Evolutionary conservation across 345 rosid genomes (phyloP), one percentile per base, ranked within the genome.

Genomic region (Murraya paniculata): DNA sequence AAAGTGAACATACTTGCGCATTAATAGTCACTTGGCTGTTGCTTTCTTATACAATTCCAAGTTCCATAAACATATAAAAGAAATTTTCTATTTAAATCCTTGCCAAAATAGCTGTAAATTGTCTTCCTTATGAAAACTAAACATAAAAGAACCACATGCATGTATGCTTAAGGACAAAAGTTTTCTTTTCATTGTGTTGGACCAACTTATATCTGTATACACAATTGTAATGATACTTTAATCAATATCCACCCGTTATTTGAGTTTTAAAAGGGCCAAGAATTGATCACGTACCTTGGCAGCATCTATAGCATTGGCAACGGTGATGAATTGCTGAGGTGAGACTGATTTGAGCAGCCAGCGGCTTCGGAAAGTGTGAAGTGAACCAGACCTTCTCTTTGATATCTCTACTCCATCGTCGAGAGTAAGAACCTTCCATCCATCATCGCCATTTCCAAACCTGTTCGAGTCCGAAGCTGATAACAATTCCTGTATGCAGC

Each of bases 231-330:
- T 45, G 50, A 33, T 24, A 33, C 27, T 21, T 31, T 38, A 50
- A 71, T 33, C 38, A 76, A 57, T 65, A 9, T 55, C 39, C n/a
- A 33, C 58, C 69, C 68, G 45, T 28, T 0, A 3, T 25, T 53
- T 38, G 13, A 5, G 9, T 19, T 65, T 35, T 22, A 0, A 41
- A 62, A 41, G 36, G 9, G 64, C 31, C 39, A 14, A 6, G 71
- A 72, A 30, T 39, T 25, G 57, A 66, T 53, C 6, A 35, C 55
- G 35, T 61, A 93, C 98, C 94, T 89, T 88, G 55, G 98, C 95
- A 58, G 91, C 95, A 75, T 89, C 92, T 22, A 93, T 90, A 31
- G 96, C 94, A 50, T 88, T 93, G 70, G 98, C 94, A 53, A 93
- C 92, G n/a, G 87, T 81, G 72, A 88, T 81, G 83, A 93, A 91